Evolutionary conservation across 352 stramenopile species (phyloP).

Genomic region (Globisporangium takayamanum): DNA sequence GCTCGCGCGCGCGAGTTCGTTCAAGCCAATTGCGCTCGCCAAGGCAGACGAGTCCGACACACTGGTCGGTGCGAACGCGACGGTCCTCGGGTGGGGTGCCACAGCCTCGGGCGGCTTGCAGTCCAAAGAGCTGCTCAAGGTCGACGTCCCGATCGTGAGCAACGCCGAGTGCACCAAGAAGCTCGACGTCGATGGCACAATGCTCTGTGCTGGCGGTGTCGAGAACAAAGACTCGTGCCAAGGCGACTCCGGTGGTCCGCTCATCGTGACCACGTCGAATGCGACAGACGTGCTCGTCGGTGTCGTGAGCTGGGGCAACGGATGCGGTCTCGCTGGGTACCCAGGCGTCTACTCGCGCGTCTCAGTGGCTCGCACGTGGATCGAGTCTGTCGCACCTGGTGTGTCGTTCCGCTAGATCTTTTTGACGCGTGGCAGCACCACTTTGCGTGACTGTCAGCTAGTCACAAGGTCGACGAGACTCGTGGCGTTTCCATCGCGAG

Average conservation of each 20-base stretch:
- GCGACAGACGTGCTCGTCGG: constrained; percentile 34
- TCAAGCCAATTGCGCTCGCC: constrained; percentile 24
- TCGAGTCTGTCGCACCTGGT: background rate
- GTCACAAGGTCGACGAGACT: too few species aligned
- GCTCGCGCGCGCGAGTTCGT: constrained; percentile 27
- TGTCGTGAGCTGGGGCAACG: constrained; percentile 52
- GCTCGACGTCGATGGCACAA: constrained; percentile 5
- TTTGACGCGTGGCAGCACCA: too few species aligned
- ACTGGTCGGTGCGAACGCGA: background rate
- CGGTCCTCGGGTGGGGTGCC: constrained; percentile 22
- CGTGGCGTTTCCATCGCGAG: too few species aligned
- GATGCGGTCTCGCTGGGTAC: constrained; percentile 30
- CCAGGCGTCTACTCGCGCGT: constrained; percentile 56
- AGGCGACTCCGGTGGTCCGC: constrained; percentile 44
- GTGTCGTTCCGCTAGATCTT: too few species aligned
- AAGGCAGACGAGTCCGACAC: constrained; percentile 14
- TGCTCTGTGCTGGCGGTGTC: constrained; percentile 47
- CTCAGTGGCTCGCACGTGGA: background rate
- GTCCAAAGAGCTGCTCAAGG: constrained; percentile 28
- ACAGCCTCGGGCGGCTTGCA: constrained; percentile 16
- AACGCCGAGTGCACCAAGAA: constrained; percentile 24
- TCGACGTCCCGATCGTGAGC: constrained; percentile 41
- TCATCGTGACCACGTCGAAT: constrained; percentile 19
- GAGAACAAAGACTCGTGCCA: constrained; percentile 51
- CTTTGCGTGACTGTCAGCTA: too few species aligned